Evolutionary conservation across 2,329 filamentous ascomycete genomes (phyloP).

Genomic region (Neurospora sp.): DNA sequence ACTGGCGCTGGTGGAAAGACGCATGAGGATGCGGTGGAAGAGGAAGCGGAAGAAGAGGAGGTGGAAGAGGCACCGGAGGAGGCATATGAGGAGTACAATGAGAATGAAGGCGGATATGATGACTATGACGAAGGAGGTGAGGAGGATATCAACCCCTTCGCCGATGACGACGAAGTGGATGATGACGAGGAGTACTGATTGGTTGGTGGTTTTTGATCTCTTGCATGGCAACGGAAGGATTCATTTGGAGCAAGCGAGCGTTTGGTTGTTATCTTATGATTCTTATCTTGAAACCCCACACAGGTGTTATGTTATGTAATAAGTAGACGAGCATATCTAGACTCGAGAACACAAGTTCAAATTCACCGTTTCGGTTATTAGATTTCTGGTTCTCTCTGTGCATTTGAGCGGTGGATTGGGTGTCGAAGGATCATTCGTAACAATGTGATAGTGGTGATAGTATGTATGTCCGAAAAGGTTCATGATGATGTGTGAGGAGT

Average conservation of each 20-base stretch:
- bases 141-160: constrained; percentile 16
- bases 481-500: no score
- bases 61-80: constrained; percentile 2
- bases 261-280: background rate
- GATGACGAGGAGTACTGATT: constrained; percentile 8
- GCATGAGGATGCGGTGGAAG: background rate
- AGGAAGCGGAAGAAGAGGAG: constrained; percentile 10
- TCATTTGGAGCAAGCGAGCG: background rate
- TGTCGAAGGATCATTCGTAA: no score
- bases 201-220: background rate
- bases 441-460: no score
- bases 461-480: no score
- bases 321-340: background rate
- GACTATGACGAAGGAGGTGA: constrained; percentile 12
- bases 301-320: background rate
- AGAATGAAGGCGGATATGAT: background rate
- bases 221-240: background rate
- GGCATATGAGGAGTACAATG: constrained; percentile 3
- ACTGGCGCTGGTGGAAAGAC: background rate
- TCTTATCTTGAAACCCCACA: background rate
- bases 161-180: constrained; percentile 8
- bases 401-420: background rate
- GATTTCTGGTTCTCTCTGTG: background rate
- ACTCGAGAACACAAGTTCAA: background rate
- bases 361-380: background rate